Base-by-base conservation (phyloP, 139 green algal species). In the Chlamydomonas schloesseri region DNA sequence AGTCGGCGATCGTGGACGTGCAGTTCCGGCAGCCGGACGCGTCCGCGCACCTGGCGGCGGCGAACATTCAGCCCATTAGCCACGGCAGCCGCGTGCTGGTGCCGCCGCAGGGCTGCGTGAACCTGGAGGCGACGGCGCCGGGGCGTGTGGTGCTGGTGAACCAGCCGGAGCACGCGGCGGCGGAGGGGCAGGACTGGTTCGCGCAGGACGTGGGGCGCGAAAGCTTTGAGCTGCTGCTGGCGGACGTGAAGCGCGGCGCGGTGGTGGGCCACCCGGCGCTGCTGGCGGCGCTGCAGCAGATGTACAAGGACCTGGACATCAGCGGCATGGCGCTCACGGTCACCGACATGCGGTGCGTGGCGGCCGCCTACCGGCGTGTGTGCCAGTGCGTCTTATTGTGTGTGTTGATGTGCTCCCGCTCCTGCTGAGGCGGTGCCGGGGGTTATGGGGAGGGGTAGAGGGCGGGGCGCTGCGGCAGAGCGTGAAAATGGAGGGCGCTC, bases 221-320 rank as follows among this genome's bases (percentile, higher is more conserved):
- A 69, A 55, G 65, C 31, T 79, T 91, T 60, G 64, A 58, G 2
- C 81, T 90, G 71, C 46, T 89, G 83, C 82, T 90, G 68, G 67
- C 78, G 53, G 89, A 92, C 33, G 75, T 94, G 57, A 70, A 87
- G 64, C 64, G 64, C 28, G 60, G 47, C 24, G 67, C 79, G n/a
- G 71, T 92, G 33, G 58, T 92, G 77, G 91, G 86, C 13, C 83
- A 91, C 37, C 70, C 69, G 21, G 81, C 77, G 24, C 69, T 94
- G 82, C 90, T 95, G 77, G 37, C 58, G 3, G 90, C 87, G 9
- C 65, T 96, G 64, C 87, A 92, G 77, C 42, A 84, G 55, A 94
- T 93, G 80, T 92, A 93, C 84, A 68, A 58, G 68, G 91, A 94
- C 71, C 89, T 94, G 58, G 90, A 95, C 86, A 87, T 95, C 68